Percentiles rank a stretch among this genome's conserved stretches.
phyloP scores from a whole-genome alignment of 106 monocot species.

The Platanthera guangdongensis region DNA sequence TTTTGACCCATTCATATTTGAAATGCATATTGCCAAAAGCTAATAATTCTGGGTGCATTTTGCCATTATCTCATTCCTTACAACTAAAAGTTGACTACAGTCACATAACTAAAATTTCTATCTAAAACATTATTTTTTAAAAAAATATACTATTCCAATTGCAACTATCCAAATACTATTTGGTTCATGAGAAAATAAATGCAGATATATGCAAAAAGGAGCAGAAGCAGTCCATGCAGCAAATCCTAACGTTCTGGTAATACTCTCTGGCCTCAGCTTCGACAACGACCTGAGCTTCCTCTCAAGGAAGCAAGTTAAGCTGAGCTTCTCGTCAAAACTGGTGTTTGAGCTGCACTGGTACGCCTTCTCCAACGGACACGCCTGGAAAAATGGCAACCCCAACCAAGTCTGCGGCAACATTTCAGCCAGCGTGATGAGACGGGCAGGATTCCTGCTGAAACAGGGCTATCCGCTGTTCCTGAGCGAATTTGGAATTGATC shows the following conservation, averaged over 20 bases:
- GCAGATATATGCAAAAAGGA: constrained; percentile 21
- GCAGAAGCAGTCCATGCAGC: constrained; percentile 19
- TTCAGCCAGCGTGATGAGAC: background rate
- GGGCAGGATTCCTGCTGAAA: constrained; percentile 9
- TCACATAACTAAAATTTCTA: too few species aligned
- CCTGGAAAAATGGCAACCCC: constrained; percentile 6
- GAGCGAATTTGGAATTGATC: constrained; percentile 31
- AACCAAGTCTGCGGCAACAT: constrained; percentile 14
- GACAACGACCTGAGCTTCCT: constrained; percentile 25
- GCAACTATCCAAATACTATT: too few species aligned
- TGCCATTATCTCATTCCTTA: too few species aligned
- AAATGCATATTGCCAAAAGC: too few species aligned
- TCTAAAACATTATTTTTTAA: too few species aligned
- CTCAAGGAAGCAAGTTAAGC: background rate
- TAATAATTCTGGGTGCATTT: too few species aligned
- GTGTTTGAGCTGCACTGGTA: constrained; percentile 35
- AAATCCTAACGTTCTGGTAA: constrained; percentile 28
- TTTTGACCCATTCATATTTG: too few species aligned
- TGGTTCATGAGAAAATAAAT: too few species aligned
- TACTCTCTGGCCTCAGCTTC: constrained; percentile 25
- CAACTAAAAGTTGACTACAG: too few species aligned
- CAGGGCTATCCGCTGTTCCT: constrained; percentile 16
- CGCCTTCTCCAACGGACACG: constrained; percentile 15
- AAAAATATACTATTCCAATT: too few species aligned
- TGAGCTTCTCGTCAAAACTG: constrained; percentile 12